These are phyloP conservation scores for Elaeis guineensis DNA, from an alignment of 176 grass and related monocot genomes.

Conservation along the genomic window DNA sequence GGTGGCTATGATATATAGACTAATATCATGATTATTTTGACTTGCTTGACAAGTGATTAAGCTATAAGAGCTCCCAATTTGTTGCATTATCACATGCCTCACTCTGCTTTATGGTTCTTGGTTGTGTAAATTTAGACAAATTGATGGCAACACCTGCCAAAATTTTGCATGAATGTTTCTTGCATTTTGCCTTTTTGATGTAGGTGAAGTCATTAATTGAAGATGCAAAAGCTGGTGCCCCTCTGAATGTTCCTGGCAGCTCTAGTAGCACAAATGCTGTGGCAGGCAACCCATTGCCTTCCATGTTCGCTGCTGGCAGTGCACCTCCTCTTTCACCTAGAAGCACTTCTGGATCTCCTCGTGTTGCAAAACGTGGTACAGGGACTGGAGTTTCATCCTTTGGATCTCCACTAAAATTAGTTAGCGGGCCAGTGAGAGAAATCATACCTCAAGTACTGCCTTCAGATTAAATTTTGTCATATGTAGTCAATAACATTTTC, in stretches of 20 bases:
- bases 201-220: conserved; percentile 94
- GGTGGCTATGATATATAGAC: too few species aligned
- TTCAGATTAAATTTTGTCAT: neutral
- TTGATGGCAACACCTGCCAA: too few species aligned
- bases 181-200: conserved; percentile 6
- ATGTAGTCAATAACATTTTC: too few species aligned
- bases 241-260: conserved; percentile 50
- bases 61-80: too few species aligned
- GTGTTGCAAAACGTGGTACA: conserved; percentile 58
- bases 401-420: conserved; percentile 90
- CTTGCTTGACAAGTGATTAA: too few species aligned
- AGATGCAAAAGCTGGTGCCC: conserved; percentile 60
- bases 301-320: conserved; percentile 93
- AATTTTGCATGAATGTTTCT: neutral
- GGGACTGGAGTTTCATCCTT: conserved; percentile 69
- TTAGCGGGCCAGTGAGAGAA: conserved; percentile 88
- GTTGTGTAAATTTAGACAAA: too few species aligned
- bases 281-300: conserved; percentile 61
- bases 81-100: too few species aligned
- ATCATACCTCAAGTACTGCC: conserved; percentile 83
- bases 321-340: conserved; percentile 94
- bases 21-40: too few species aligned
- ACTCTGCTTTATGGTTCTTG: too few species aligned
- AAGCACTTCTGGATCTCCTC: conserved; percentile 82
- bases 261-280: conserved; percentile 39